Percentiles rank a stretch among this genome's conserved stretches.
phyloP scores from a whole-genome alignment of 352 stramenopile species.

The Phytophthora litchii region DNA sequence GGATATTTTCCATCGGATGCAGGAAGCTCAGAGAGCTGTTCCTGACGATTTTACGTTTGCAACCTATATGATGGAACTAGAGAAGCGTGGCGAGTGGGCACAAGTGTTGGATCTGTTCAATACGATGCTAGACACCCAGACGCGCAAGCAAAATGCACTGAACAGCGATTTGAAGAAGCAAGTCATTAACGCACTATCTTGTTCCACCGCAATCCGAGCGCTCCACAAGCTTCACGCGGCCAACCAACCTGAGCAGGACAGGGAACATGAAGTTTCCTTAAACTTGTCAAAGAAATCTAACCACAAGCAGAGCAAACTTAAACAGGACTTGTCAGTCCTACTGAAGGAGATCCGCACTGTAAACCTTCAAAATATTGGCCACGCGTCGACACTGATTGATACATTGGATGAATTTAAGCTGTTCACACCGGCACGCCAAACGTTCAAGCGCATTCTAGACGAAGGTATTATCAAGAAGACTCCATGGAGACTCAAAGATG shows the following conservation, averaged over 20 bases:
- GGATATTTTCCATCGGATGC: conserved; percentile 56
- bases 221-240: conserved; percentile 43
- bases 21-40: conserved; percentile 31
- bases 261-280: background rate
- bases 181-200: conserved; percentile 59
- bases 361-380: conserved; percentile 47
- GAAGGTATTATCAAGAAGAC: conserved; percentile 46
- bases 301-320: conserved; percentile 28
- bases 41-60: conserved; percentile 74
- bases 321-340: conserved; percentile 53
- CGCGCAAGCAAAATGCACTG: conserved; percentile 19
- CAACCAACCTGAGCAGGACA: conserved; percentile 7
- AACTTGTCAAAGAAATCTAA: conserved; percentile 10
- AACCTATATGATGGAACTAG: conserved; percentile 59
- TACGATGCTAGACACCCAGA: conserved; percentile 49
- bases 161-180: conserved; percentile 6
- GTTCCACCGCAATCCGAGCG: conserved; percentile 51
- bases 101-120: conserved; percentile 63
- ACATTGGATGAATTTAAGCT: conserved; percentile 58
- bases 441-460: conserved; percentile 60
- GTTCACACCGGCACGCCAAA: conserved; percentile 47
- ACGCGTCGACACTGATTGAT: conserved; percentile 65
- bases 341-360: conserved; percentile 49
- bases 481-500: conserved; percentile 58
- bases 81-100: conserved; percentile 53